phyloP scores from a whole-genome alignment of 352 stramenopile genomes.

The Phytopythium sindhum region DNA sequence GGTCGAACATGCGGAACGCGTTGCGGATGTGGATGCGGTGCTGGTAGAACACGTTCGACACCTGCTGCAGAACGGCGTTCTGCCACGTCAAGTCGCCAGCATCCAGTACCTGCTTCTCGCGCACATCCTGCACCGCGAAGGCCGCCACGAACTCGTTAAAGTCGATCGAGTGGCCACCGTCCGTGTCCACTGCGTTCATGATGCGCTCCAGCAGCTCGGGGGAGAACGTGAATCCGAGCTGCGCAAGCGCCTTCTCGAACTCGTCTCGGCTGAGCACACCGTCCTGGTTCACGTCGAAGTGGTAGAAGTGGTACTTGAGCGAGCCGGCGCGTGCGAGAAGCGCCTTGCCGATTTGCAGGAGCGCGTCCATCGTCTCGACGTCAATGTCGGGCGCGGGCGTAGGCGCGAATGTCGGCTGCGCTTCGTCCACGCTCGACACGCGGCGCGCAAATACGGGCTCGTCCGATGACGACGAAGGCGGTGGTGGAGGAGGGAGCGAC shows the following conservation, averaged over 20 bases:
- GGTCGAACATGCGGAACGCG: slow-evolving; percentile 92
- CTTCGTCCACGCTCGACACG: slow-evolving; percentile 54
- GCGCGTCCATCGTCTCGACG: slow-evolving; percentile 75
- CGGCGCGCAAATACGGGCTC: slow-evolving; percentile 41
- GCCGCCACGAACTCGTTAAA: slow-evolving; percentile 92
- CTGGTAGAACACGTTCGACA: slow-evolving; percentile 94
- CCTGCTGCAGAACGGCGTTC: slow-evolving; percentile 90
- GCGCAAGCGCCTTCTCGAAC: slow-evolving; percentile 64
- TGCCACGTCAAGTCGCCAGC: slow-evolving; percentile 85
- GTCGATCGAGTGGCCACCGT: slow-evolving; percentile 87
- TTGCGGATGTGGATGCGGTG: slow-evolving; percentile 91
- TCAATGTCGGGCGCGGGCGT: slow-evolving; percentile 61
- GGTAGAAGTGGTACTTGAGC: slow-evolving; percentile 79
- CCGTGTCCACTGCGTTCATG: slow-evolving; percentile 84
- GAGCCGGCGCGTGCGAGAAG: slow-evolving; percentile 72
- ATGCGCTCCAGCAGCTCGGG: slow-evolving; percentile 62
- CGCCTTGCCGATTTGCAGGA: slow-evolving; percentile 75
- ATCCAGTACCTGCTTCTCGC: slow-evolving; percentile 51
- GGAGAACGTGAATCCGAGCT: slow-evolving; percentile 67
- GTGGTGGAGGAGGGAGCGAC: neutral
- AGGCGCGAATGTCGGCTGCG: slow-evolving; percentile 52
- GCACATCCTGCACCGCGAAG: slow-evolving; percentile 83
- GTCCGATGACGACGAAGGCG: slow-evolving; percentile 6
- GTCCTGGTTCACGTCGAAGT: slow-evolving; percentile 84
- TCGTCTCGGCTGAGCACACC: slow-evolving; percentile 76